Base-by-base conservation (phyloP, 805 yeast species). In the Nakazawaea ambrosiae region DNA sequence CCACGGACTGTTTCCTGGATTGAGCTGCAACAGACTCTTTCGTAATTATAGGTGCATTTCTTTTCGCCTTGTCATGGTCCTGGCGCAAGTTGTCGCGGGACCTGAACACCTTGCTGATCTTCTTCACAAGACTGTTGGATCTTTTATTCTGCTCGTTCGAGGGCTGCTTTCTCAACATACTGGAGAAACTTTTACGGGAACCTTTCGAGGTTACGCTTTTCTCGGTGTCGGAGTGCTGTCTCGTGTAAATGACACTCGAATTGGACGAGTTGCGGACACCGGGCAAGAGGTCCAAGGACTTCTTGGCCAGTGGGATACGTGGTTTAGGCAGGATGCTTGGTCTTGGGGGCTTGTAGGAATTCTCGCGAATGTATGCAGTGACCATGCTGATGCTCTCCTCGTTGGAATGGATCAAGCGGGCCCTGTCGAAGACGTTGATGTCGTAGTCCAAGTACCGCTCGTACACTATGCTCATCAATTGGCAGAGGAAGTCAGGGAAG, bases 211-310 rank as follows among this genome's bases (percentile, higher is more conserved):
- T n/a, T 11, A 23, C n/a, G 23, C 33, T 34, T 8, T 15, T 27
- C n/a, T 27, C n/a, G 5, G 24, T 7, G 19, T 7, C 31, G 6
- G 19, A 14, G 12, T 9, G 9, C 16, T 30, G 23, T 30, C 33
- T 30, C 8, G 24, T 30, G 24, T 31, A 31, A 2, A 37, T 22
- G 2, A 37, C 40, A 32, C 36, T 37, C 5, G 40, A 37, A 17
- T n/a, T 29, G 9, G 40, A 37, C 9, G 29, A 10, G 14, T 37
- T 27, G 4, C 40, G 28, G 3, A 33, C 11, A 27, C 22, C n/a
- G 8, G 31, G 14, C 4, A 37, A 23, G 5, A 37, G 9, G 10
- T 37, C 40, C 19, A 37, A 27, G 4, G 40, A 37, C 20, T 17
- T 28, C 16, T 16, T 28, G 20, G 20, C 31, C 4, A 4, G 6